These are phyloP conservation scores for Cladophialophora bantiana DNA, from an alignment of 2,329 filamentous ascomycete genomes.

Conservation along the genomic window DNA sequence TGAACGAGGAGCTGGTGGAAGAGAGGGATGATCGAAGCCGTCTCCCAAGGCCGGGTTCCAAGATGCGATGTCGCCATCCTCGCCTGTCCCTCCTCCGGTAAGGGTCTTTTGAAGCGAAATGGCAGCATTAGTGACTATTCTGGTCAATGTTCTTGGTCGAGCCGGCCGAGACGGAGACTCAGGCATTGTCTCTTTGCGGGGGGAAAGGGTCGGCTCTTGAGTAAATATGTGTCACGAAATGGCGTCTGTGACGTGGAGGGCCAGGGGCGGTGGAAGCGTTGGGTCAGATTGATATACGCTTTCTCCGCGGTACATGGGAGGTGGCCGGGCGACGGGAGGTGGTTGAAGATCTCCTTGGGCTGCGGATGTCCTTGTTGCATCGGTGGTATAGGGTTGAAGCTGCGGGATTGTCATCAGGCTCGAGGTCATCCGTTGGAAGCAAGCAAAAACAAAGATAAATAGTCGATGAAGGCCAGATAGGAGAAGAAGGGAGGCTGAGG, in stretches of 20 bases:
- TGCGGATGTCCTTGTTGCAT: not conserved
- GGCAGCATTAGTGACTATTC: constrained; percentile 20
- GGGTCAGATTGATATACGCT: not conserved
- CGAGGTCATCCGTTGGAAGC: not conserved
- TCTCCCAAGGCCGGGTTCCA: constrained; percentile 28
- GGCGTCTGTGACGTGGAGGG: constrained; percentile 16
- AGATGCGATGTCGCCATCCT: constrained; percentile 22
- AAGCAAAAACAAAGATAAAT: not conserved
- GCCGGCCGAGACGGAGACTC: constrained; percentile 11
- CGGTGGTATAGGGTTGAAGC: not conserved
- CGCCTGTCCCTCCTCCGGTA: constrained; percentile 7
- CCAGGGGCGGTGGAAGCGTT: constrained; percentile 3
- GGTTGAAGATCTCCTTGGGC: not conserved
- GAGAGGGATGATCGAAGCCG: constrained; percentile 1
- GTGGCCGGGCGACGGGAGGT: not conserved
- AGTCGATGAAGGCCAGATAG: not conserved
- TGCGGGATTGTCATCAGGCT: not conserved
- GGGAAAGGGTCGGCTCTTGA: not conserved
- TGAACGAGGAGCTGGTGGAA: constrained; percentile 7
- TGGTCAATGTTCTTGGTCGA: constrained; percentile 17
- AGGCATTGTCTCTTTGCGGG: constrained; percentile 9
- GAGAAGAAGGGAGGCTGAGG: not conserved
- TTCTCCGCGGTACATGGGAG: constrained; percentile 19
- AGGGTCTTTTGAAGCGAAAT: constrained; percentile 24
- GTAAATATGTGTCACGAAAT: constrained; percentile 23